Evolutionary conservation across 1,139 yeast genomes (phyloP), one percentile per base, ranked within the genome.

Genomic region (Scheffersomyces parashehatae): DNA sequence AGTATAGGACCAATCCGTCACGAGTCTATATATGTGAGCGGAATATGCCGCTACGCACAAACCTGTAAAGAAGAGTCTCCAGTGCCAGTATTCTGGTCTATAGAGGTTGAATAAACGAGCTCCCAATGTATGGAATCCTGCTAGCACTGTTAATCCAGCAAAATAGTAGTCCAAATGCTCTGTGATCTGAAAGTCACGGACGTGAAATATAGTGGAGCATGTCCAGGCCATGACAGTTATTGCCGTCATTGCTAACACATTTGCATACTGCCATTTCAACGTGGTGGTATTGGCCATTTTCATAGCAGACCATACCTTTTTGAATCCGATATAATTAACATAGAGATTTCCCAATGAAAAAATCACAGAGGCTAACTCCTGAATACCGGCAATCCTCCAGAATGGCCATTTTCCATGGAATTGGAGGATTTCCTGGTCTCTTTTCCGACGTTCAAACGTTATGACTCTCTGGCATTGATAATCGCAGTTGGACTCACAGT

Each of bases 361-460:
- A 1, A 89, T 28, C 2, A 86, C 82, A n/a, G 96, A 85, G 12
- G 84, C 85, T 0, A 90, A 68, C 60, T 93, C 99, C 61, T 93
- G 99, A 28, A 87, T 71, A 0, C 96, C 96, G 14, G 74, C 65
- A 1, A 86, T 58, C 43, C 99, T 74, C 35, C 70, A 53, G 57
- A 93, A 93, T 2, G 98, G 98, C 99, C 99, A 93, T 65, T 93
- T 93, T 0, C 99, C 99, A 62, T 93, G 98, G 65, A 89, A 93
- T 60, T 93, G 99, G 38, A 77, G 77, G 2, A 88, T 68, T 43
- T 81, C 82, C 42, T 78, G 75, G 7, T 73, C 71, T 3, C 66
- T 53, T 0, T 48, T 52, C 14, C 70, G 68, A 16, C 96, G 70
- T 38, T 75, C 68, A 2, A 57, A 54, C 0, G 97, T 90, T 37